Evolutionary conservation across 2,329 filamentous ascomycete species (phyloP).

Genomic region (Colletotrichum echinochloae): DNA sequence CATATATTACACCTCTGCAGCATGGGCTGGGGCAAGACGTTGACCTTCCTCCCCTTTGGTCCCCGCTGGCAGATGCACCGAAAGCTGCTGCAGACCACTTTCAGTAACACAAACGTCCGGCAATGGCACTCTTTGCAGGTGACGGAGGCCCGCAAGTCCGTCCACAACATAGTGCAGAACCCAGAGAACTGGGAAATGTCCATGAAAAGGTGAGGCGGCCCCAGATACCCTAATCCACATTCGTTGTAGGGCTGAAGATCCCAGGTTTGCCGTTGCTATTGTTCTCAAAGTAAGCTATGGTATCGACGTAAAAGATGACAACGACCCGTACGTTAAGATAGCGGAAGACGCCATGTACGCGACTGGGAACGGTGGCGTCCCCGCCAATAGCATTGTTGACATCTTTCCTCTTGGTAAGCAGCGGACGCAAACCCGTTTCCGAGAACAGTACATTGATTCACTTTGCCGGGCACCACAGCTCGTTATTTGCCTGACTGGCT

Average conservation of each 20-base stretch:
- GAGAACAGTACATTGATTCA: conserved; percentile 35
- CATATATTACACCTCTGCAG: conserved; percentile 22
- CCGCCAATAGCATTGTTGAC: conserved; percentile 57
- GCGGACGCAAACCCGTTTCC: conserved; percentile 35
- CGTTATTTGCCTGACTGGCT: conserved; percentile 56
- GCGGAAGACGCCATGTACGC: conserved; percentile 43
- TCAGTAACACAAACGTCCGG: conserved; percentile 53
- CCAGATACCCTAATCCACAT: background rate
- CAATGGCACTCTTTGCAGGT: conserved; percentile 51
- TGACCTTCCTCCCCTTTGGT: conserved; percentile 59
- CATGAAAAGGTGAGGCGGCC: conserved; percentile 32
- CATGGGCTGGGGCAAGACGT: conserved; percentile 60
- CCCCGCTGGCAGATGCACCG: conserved; percentile 58
- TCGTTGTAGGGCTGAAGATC: conserved; percentile 13
- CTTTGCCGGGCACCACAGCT: conserved; percentile 45
- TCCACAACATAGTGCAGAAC: conserved; percentile 43
- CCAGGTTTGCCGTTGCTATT: conserved; percentile 48
- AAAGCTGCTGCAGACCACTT: conserved; percentile 57
- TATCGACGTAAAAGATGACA: conserved; percentile 45
- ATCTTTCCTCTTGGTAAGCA: conserved; percentile 57
- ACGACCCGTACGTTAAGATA: conserved; percentile 47
- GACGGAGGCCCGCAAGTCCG: conserved; percentile 46
- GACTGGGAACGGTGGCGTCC: conserved; percentile 48
- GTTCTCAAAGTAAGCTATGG: conserved; percentile 50
- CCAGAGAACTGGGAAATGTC: conserved; percentile 42